Base-by-base conservation (phyloP, 768 basidiomycete species). In the Leccinum uliginosum region DNA sequence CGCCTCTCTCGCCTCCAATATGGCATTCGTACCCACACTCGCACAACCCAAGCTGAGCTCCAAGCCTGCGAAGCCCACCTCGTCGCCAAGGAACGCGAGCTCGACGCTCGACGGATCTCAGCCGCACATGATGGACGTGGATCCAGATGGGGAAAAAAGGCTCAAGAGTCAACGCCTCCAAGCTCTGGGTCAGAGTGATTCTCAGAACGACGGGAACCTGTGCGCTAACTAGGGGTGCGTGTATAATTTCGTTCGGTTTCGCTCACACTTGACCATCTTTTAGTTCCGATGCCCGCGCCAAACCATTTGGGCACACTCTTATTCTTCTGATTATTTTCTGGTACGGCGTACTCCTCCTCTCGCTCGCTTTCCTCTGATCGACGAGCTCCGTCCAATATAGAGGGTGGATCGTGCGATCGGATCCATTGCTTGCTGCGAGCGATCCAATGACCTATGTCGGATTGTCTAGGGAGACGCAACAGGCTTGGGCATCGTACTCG, bases 61-160 rank as follows among this genome's bases (percentile, higher is more conserved):
- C 89, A 91, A 62, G 91, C 89, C 11, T 93, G 91, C 68, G 91
- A 93, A 66, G 75, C 80, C 0, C 87, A 87, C 54, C 77, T 93
- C 3, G 85, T 84, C 0, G 57, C 73, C 27, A 89, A 89, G 67
- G 89, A 93, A 66, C 78, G 72, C 21, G 85, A 85, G 56, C 78
- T 91, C 6, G 80, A 80, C 6, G 64, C 65, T 0, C 73, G 78
- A 49, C 77, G 89, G 1, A 68, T 74, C n/a, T 73, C 73, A n/a
- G 76, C 84, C 8, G 76, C 89, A 15, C 74, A 79, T 8, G 80
- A 84, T 44, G 89, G 89, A 1, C 75, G 93, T 19, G 76, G 80
- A 1, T 73, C 75, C 3, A 89, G 63, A 77, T 83, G 67, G 90
- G 89, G 0, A 81, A 78, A 59, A 85, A 53, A 86, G 80, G 17